Evolutionary conservation across 805 yeast species (phyloP).

Genomic region (Candida jianshihensis): DNA sequence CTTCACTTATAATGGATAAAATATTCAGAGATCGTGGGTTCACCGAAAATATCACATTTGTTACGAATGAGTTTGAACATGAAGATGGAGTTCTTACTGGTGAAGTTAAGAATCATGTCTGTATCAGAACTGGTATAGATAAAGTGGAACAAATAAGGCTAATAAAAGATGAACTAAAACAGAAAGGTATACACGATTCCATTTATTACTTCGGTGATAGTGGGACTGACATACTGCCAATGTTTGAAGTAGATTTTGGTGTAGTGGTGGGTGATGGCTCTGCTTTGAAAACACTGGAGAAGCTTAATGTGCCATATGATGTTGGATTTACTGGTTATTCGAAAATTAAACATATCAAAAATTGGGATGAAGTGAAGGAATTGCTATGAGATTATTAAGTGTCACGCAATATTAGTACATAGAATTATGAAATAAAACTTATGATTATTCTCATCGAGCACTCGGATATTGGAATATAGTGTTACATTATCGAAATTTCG

Average conservation of each 20-base stretch:
- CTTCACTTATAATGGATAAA: conserved; percentile 37
- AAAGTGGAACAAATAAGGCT: conserved; percentile 28
- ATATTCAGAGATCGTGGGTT: conserved; percentile 20
- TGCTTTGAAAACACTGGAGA: conserved; percentile 21
- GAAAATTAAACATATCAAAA: conserved; percentile 13
- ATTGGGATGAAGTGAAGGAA: conserved; percentile 16
- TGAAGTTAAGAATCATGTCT: conserved; percentile 12
- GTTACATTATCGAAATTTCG: too few relatives aligned
- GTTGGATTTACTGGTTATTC: conserved; percentile 11
- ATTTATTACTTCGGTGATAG: conserved; percentile 56
- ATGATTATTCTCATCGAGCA: too few relatives aligned
- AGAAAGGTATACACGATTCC: conserved; percentile 12
- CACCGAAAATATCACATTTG: conserved; percentile 23
- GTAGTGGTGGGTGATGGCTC: conserved; percentile 37
- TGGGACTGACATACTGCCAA: conserved; percentile 47
- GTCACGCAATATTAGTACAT: too few relatives aligned
- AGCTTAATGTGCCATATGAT: conserved; percentile 17
- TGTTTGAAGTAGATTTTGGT: conserved; percentile 41
- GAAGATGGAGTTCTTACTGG: conserved; percentile 24
- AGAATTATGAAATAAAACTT: neutral
- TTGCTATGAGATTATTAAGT: conserved; percentile 3
- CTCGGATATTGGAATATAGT: too few relatives aligned
- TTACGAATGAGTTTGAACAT: conserved; percentile 47
- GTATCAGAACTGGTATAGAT: conserved; percentile 49
- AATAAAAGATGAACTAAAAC: conserved; percentile 13